These are phyloP conservation scores for Polytrichum commune DNA, from an alignment of 225 moss, liverwort and hornwort genomes.

Conservation along the genomic window DNA sequence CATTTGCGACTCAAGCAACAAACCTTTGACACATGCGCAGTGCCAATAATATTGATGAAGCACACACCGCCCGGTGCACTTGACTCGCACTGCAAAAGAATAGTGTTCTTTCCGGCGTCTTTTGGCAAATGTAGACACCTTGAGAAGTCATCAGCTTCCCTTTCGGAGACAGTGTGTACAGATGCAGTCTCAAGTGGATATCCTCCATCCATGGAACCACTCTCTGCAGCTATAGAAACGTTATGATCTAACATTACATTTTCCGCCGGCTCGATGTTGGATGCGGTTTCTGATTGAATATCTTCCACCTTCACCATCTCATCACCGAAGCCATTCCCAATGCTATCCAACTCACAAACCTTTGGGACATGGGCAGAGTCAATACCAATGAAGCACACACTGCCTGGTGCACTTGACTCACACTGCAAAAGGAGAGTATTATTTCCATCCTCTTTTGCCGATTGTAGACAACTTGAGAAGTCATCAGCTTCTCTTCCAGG, in stretches of 20 bases:
- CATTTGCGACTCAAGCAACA: slow-evolving; percentile 3
- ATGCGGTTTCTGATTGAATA: not conserved
- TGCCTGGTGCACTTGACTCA: slow-evolving; percentile 45
- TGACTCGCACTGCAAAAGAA: slow-evolving; percentile 52
- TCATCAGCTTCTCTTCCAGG: slow-evolving; percentile 21
- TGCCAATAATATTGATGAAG: slow-evolving; percentile 57
- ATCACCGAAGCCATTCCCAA: not conserved
- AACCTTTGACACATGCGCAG: slow-evolving; percentile 84
- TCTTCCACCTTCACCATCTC: not conserved
- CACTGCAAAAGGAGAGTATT: slow-evolving; percentile 39
- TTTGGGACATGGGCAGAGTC: not conserved
- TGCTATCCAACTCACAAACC: not conserved
- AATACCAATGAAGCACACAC: slow-evolving; percentile 46
- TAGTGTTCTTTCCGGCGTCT: slow-evolving; percentile 41
- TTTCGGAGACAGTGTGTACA: slow-evolving; percentile 14
- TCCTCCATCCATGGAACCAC: slow-evolving; percentile 9
- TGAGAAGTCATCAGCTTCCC: slow-evolving; percentile 15
- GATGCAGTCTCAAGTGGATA: slow-evolving; percentile 1
- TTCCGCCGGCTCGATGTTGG: not conserved
- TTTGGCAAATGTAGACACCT: slow-evolving; percentile 19
- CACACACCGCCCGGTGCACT: slow-evolving; percentile 46
- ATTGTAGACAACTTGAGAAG: slow-evolving; percentile 14
- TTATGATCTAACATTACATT: slow-evolving; percentile 6
- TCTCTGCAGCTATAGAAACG: slow-evolving; percentile 1
- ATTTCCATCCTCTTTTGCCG: slow-evolving; percentile 38